Conservation (phyloP, 1,139 yeast species). For the Casaregolazyma lundiana region DNA sequence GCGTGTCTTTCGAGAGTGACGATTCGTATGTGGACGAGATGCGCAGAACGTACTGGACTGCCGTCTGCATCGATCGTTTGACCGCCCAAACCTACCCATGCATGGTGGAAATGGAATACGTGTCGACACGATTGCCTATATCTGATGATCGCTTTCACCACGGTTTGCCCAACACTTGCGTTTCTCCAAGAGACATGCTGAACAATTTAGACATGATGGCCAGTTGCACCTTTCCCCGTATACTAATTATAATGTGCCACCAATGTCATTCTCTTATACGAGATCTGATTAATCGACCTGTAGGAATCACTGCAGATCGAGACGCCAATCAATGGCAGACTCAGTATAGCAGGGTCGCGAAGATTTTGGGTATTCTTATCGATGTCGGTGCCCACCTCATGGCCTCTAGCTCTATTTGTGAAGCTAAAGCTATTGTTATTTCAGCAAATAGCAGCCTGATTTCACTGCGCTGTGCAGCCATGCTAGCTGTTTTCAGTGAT, state of each 20-base stretch:
- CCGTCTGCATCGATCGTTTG: background rate
- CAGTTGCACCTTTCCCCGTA: background rate
- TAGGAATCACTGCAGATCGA: background rate
- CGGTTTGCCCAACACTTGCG: constrained; percentile 3
- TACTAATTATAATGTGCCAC: background rate
- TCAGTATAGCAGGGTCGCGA: background rate
- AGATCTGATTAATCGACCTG: background rate
- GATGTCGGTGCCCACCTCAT: no score
- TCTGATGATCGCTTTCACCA: constrained; percentile 4
- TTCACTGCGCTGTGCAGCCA: no score
- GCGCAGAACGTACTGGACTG: constrained; percentile 4
- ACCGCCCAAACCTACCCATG: background rate
- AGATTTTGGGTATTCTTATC: background rate
- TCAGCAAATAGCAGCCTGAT: no score
- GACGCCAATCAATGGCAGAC: background rate
- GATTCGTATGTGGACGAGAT: constrained; percentile 1
- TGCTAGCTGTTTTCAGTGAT: no score
- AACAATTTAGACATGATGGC: background rate
- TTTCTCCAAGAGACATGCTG: background rate
- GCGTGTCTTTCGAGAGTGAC: background rate
- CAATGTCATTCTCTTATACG: background rate
- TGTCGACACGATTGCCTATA: constrained; percentile 2
- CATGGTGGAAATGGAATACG: background rate
- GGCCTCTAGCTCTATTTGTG: no score
- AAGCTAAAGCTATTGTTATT: no score